These are phyloP conservation scores for Coemansia javaensis DNA, from an alignment of 192 early-diverging fungal genomes.

Conservation along the genomic window DNA sequence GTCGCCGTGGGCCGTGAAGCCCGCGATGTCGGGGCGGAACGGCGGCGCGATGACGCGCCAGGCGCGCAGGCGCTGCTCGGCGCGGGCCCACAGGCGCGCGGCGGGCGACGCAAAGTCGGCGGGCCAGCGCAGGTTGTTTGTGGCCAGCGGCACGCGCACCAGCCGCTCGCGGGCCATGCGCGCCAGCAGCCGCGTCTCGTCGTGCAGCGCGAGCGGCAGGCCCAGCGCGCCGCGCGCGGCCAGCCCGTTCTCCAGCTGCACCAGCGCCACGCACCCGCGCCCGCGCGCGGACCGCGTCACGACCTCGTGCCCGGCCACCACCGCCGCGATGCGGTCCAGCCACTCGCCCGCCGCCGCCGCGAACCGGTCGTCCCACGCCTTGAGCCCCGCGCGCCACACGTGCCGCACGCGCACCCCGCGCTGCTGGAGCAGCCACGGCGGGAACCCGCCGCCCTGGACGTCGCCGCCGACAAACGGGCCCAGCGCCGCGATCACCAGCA, in stretches of 20 bases:
- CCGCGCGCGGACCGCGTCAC: conserved; percentile 51
- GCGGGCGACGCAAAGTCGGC: conserved; percentile 24
- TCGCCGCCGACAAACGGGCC: conserved; percentile 82
- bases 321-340: conserved; percentile 68
- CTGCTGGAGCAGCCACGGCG: conserved; percentile 74
- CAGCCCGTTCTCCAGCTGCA: conserved; percentile 83
- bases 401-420: conserved; percentile 69
- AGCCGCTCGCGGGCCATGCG: conserved; percentile 70
- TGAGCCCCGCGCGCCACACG: conserved; percentile 60
- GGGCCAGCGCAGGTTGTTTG: conserved; percentile 62
- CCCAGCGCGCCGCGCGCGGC: conserved; percentile 54
- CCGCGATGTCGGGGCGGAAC: conserved; percentile 27
- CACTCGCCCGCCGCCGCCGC: conserved; percentile 69
- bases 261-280: conserved; percentile 66
- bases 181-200: conserved; percentile 75
- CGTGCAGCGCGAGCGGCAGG: conserved; percentile 69
- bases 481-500: conserved; percentile 78
- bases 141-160: conserved; percentile 78
- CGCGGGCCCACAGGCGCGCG: conserved; percentile 12
- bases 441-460: conserved; percentile 69
- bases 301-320: conserved; percentile 73
- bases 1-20: conserved; percentile 28
- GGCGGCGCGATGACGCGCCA: conserved; percentile 27
- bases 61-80: conserved; percentile 22
- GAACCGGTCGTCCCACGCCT: conserved; percentile 64